Evolutionary conservation across 2,329 filamentous ascomycete species (phyloP).

Genomic region (Colletotrichum tabaci): DNA sequence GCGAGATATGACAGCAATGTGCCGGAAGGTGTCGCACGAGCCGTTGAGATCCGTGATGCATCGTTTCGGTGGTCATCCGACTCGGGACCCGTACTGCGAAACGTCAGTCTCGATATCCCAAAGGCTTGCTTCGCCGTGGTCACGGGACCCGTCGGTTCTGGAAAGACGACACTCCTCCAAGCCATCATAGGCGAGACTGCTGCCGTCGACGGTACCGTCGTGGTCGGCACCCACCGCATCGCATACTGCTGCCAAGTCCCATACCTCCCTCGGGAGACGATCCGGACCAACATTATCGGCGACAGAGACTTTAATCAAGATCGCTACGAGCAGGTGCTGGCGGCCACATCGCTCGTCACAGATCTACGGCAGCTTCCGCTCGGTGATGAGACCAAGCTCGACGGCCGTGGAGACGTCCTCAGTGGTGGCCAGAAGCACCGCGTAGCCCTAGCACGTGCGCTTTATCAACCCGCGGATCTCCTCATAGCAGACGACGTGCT

Average conservation of each 20-base stretch:
- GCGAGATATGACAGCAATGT: no score
- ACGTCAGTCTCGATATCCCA: constrained; percentile 43
- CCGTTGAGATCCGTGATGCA: not conserved
- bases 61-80: not conserved
- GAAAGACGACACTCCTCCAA: constrained; percentile 56
- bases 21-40: not conserved
- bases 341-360: constrained; percentile 49
- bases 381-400: constrained; percentile 56
- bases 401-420: constrained; percentile 57
- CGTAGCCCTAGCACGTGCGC: constrained; percentile 37
- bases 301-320: constrained; percentile 49
- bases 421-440: constrained; percentile 59
- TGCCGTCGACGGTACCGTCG: constrained; percentile 37
- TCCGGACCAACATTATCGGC: constrained; percentile 56
- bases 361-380: constrained; percentile 52
- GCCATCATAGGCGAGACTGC: constrained; percentile 52
- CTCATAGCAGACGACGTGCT: constrained; percentile 7
- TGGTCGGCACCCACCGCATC: constrained; percentile 35
- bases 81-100: not conserved
- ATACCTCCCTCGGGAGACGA: constrained; percentile 51
- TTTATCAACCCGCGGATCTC: constrained; percentile 2
- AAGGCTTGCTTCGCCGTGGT: constrained; percentile 50
- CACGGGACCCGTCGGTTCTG: constrained; percentile 55
- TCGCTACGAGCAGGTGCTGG: constrained; percentile 53
- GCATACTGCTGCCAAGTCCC: constrained; percentile 52